Percentiles rank a stretch among this genome's conserved stretches.
Conservation (phyloP, 23 red algal species). For the Agarophyton chilense region DNA sequence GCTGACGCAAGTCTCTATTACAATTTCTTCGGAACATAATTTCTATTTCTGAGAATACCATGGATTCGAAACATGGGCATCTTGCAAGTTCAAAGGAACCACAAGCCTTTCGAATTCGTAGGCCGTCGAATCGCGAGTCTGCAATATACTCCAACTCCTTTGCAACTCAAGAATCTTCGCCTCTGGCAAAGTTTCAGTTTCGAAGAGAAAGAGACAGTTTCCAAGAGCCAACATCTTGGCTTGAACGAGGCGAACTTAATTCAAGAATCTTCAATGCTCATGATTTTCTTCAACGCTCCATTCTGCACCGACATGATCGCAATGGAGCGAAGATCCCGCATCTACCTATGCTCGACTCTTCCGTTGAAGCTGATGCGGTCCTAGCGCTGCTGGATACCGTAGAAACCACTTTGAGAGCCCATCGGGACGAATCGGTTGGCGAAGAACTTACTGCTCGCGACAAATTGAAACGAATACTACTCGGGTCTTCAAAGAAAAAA, state of each 20-base stretch:
- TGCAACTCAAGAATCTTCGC: background rate
- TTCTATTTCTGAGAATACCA: too few relatives aligned
- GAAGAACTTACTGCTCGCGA: constrained; percentile 46
- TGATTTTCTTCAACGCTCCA: constrained; percentile 52
- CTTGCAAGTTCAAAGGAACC: constrained; percentile 26
- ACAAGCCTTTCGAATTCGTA: constrained; percentile 18
- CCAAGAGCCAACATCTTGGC: constrained; percentile 63
- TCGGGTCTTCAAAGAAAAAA: constrained; percentile 43
- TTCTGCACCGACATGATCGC: constrained; percentile 34
- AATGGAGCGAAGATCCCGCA: constrained; percentile 8
- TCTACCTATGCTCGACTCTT: constrained; percentile 36
- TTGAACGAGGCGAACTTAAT: constrained; percentile 13
- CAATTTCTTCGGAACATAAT: too few relatives aligned
- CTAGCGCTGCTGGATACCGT: constrained; percentile 57
- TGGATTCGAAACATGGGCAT: background rate
- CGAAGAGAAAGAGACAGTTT: background rate
- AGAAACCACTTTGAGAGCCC: constrained; percentile 30
- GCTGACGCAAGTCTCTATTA: too few relatives aligned
- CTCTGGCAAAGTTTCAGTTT: background rate
- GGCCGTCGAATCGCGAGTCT: constrained; percentile 15
- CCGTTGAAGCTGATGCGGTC: constrained; percentile 47
- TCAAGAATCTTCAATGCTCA: constrained; percentile 53
- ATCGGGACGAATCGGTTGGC: constrained; percentile 7
- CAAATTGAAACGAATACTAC: constrained; percentile 30
- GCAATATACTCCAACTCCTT: background rate